Percentiles rank a stretch among this genome's conserved stretches.
phyloP scores from a whole-genome alignment of 2,329 filamentous ascomycete species.

The Zymoseptoria tritici region DNA sequence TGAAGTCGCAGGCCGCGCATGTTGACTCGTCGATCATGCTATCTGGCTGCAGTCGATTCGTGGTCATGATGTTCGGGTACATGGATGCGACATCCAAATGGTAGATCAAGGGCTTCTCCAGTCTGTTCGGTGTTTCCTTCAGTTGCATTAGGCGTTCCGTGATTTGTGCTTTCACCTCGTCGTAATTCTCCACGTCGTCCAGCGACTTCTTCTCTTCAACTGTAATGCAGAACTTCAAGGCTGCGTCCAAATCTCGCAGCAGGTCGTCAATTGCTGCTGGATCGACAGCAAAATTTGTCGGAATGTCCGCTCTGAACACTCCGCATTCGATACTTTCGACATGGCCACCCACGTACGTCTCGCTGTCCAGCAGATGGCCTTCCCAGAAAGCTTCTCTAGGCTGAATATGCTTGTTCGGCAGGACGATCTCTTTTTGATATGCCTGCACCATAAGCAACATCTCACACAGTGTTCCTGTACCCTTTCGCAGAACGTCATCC shows the following conservation, averaged over 20 bases:
- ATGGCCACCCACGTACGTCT: constrained; percentile 96
- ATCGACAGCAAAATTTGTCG: constrained; percentile 89
- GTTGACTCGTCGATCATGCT: constrained; percentile 98
- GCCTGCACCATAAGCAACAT: constrained; percentile 99
- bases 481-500: constrained; percentile 88
- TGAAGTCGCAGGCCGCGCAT: constrained; percentile 97
- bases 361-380: constrained; percentile 88
- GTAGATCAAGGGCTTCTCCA: constrained; percentile 85
- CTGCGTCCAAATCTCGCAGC: constrained; percentile 75
- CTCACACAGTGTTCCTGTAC: constrained; percentile 96
- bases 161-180: constrained; percentile 72
- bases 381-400: constrained; percentile 94
- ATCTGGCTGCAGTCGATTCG: constrained; percentile 91
- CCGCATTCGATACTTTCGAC: constrained; percentile 98
- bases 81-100: constrained; percentile 98
- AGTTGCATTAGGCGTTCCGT: constrained; percentile 60
- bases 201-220: constrained; percentile 48
- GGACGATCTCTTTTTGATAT: constrained; percentile 80
- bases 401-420: constrained; percentile 92
- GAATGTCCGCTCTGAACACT: constrained; percentile 92
- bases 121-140: constrained; percentile 74
- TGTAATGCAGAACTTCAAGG: constrained; percentile 68
- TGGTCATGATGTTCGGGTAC: constrained; percentile 99
- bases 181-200: constrained; percentile 45
- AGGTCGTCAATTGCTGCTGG: constrained; percentile 83